These are phyloP conservation scores for Yamadazyma diddensiae DNA, from an alignment of 1,139 yeast species.

Conservation along the genomic window DNA sequence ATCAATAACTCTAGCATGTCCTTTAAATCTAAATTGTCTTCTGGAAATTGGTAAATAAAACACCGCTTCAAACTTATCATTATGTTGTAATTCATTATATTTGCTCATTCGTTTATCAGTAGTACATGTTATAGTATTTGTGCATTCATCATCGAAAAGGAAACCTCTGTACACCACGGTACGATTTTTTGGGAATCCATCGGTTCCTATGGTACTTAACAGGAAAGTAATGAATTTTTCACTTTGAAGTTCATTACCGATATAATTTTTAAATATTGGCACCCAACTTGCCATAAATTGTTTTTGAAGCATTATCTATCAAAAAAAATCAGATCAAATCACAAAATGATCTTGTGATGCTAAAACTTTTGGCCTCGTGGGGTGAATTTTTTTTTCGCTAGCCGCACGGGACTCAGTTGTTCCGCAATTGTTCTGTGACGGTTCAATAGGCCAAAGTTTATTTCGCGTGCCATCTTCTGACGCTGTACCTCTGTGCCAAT, in stretches of 20 bases:
- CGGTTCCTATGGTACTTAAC: constrained; percentile 61
- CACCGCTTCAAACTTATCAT: constrained; percentile 69
- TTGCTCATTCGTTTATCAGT: constrained; percentile 74
- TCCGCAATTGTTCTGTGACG: too few relatives aligned
- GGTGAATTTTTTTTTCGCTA: constrained; percentile 7
- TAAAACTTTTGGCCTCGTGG: constrained; percentile 9
- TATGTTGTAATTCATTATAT: constrained; percentile 47
- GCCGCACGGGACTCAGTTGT: constrained; percentile 3
- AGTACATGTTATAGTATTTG: constrained; percentile 66
- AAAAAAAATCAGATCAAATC: neutral
- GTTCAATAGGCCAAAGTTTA: too few relatives aligned
- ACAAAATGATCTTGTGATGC: constrained; percentile 11
- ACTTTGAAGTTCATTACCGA: constrained; percentile 31
- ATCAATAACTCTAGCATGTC: constrained; percentile 53
- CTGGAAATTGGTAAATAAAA: constrained; percentile 61
- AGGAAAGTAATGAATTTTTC: constrained; percentile 58
- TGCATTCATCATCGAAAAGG: constrained; percentile 64
- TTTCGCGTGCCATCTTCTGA: too few relatives aligned
- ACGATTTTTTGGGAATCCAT: constrained; percentile 61
- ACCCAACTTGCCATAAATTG: constrained; percentile 74
- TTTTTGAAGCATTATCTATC: constrained; percentile 19
- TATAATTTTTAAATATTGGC: constrained; percentile 53
- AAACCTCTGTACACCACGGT: constrained; percentile 76
- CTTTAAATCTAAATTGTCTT: constrained; percentile 72
- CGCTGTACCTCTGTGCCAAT: too few relatives aligned